Evolutionary conservation across 345 rosid genomes (phyloP), one percentile per base, ranked within the genome.

Genomic region (Iberis pinnata): DNA sequence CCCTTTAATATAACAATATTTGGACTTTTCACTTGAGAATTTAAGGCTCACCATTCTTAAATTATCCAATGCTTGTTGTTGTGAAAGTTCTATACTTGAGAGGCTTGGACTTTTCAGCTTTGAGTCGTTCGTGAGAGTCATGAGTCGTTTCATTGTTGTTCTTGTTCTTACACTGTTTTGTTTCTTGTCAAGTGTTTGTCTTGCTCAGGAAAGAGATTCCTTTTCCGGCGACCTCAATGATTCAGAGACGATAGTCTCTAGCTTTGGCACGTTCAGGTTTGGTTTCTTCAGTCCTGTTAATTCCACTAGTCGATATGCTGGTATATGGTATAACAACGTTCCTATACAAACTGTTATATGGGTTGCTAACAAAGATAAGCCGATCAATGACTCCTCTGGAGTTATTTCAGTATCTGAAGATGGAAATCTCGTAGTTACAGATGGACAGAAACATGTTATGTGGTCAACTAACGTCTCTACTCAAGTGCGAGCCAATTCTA

Each of bases 331-430:
- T 24, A 71, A 60, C 29, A 49, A 8, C 5, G 2, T 35, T 4
- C 49, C 76, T 16, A 26, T 9, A 24, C 51, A 38, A 38, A 55
- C 70, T 27, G 64, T 68, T 4, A 50, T 79, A 12, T 76, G 81
- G 89, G 83, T 74, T 24, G 83, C 81, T 7, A 82, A 82, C 55
- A 70, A 73, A 52, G 64, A 77, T 12, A 70, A 41, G 2, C 86
- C 83, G 0, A 48, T 67, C 32, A 58, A 46, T 7, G 86, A 76
- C 40, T 67, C 75, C 22, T 79, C 80, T 2, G 80, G 80, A 31
- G 40, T 50, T 9, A 4, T 77, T 15, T 63, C 38, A 27, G 54
- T 81, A 15, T 66, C 76, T 0, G 53, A 63, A 10, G 76, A 79
- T 31, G 82, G 92, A 7, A 74, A 76, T 40, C 69, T 86, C 5